Base-by-base conservation (phyloP, 345 rosid genomes). In the Camelina neglecta region DNA sequence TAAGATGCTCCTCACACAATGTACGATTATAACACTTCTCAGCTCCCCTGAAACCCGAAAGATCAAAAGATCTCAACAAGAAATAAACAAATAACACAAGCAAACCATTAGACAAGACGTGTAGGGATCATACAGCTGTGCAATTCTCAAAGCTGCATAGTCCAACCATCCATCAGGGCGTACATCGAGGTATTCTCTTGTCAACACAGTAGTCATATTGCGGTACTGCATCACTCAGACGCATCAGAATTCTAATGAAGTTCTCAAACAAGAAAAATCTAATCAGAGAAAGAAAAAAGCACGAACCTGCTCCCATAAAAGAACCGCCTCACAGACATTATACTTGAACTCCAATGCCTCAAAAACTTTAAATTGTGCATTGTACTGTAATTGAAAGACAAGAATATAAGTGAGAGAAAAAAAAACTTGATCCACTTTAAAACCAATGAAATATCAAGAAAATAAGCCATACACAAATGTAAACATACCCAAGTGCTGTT, bases 81-180 rank as follows among this genome's bases (percentile, higher is more conserved):
- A 62, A 47, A 21, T 29, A 61, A 74, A 9, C 38, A 73, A 68
- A 20, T 47, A 16, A 48, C 60, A 67, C 7, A 58, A 58, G 7
- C 8, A 15, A 55, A 35, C 64, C 65, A 62, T 41, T 69, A 74
- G 65, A 36, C 47, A 62, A 36, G 48, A 9, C 5, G 57, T 49
- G 48, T 8, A 61, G 45, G 38, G 38, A 74, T 48, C 89, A 77
- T 90, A 95, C 99, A 95, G 72, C 73, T 92, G 93, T 24, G 97
- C 90, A 74, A 95, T 95, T 79, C 98, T 86, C 85, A 85, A 83
- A 20, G 97, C 97, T 4, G 99, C 99, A 83, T 92, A 90, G 15
- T 90, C 93, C 69, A 89, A 78, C 99, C 99, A 95, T 67, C 99
- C 97, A 81, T 92, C 88, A 11, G 97, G 96, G 56, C 96, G 90